Conservation (phyloP, 345 rosid species). For the Murraya koenigii region DNA sequence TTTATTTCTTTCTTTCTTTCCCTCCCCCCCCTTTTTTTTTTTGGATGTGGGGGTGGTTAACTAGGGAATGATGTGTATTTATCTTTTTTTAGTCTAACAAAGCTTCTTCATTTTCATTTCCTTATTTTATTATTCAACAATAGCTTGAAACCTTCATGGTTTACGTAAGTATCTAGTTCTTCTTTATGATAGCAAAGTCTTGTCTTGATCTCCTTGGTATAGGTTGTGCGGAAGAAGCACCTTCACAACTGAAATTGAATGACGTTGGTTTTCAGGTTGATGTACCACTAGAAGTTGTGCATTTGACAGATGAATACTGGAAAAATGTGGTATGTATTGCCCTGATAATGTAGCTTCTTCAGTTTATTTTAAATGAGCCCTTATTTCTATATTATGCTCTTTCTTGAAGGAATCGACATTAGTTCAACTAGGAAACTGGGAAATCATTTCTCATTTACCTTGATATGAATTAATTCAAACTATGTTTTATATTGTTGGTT, state of each 20-base stretch:
- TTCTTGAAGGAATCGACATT: neutral
- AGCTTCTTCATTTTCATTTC: neutral
- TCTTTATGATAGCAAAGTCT: neutral
- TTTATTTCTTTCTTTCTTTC: too few species aligned
- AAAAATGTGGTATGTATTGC: slow-evolving; percentile 66
- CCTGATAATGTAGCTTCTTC: neutral
- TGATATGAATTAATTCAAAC: neutral
- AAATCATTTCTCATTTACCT: neutral
- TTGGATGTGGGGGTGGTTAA: neutral
- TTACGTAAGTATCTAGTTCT: neutral
- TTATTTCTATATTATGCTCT: neutral
- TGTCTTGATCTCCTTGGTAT: slow-evolving; percentile 1
- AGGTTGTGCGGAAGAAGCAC: neutral
- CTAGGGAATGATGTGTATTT: neutral
- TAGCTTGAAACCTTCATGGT: neutral
- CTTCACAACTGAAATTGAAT: slow-evolving; percentile 8
- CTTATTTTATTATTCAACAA: neutral
- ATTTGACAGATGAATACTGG: slow-evolving; percentile 94
- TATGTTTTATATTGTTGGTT: neutral
- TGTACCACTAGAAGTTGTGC: slow-evolving; percentile 86
- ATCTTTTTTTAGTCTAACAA: neutral
- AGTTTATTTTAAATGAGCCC: neutral
- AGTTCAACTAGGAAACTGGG: neutral
- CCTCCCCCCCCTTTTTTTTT: too few species aligned
- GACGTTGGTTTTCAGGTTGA: slow-evolving; percentile 49